Percentiles rank a stretch among this genome's conserved stretches.
Evolutionary conservation across 768 basidiomycete genomes (phyloP).

Genomic region (Lyophyllum decastes): DNA sequence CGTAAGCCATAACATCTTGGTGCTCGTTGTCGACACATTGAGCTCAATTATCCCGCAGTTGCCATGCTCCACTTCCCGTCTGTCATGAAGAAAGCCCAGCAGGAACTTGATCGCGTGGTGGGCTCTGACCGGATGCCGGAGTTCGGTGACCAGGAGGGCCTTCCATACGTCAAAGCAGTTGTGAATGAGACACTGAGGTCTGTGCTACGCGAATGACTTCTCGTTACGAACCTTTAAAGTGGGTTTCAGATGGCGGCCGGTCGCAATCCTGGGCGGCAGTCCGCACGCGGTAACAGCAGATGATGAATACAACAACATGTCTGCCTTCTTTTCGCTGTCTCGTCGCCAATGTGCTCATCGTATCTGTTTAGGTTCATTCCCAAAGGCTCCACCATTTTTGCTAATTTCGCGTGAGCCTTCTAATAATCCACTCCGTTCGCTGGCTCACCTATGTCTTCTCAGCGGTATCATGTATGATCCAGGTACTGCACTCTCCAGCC

Average conservation of each 20-base stretch:
- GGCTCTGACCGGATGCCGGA: conserved; percentile 13
- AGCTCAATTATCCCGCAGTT: neutral
- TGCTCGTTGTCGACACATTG: neutral
- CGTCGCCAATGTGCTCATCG: neutral
- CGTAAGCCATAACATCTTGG: conserved; percentile 24
- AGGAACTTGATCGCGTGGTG: conserved; percentile 16
- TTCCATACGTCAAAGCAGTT: conserved; percentile 19
- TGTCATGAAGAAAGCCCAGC: conserved; percentile 24
- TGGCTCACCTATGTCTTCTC: neutral
- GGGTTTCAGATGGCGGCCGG: conserved; percentile 14
- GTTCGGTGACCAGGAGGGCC: conserved; percentile 7
- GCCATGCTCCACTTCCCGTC: conserved; percentile 18
- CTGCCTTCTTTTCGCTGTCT: neutral
- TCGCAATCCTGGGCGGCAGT: conserved; percentile 11
- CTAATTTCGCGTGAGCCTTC: conserved; percentile 10
- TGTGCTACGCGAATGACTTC: neutral
- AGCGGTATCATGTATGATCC: conserved; percentile 16
- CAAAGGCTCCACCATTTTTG: conserved; percentile 12
- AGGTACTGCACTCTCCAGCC: neutral
- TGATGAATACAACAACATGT: conserved; percentile 15
- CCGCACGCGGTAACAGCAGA: conserved; percentile 16
- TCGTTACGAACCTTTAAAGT: neutral
- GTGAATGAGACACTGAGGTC: conserved; percentile 18
- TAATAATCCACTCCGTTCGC: too few relatives aligned
- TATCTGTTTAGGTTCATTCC: conserved; percentile 10